phyloP scores from a whole-genome alignment of 164 flowering plant species.

The Aristolochia fimbriata region DNA sequence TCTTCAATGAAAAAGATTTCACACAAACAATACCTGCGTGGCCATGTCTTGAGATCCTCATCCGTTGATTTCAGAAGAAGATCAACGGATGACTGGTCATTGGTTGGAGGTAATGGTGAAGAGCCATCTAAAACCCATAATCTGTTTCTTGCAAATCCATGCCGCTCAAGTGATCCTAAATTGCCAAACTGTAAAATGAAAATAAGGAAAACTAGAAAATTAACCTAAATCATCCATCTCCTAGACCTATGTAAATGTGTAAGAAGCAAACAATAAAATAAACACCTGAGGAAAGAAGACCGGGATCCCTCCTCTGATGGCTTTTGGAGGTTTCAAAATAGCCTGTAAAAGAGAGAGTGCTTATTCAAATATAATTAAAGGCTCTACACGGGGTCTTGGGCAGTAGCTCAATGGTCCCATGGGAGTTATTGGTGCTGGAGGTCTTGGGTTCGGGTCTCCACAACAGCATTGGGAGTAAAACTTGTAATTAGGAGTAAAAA shows the following conservation, averaged over 20 bases:
- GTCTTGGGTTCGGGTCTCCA: no score
- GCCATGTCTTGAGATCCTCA: slow-evolving; percentile 69
- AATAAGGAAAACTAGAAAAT: background rate
- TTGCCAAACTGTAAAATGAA: slow-evolving; percentile 46
- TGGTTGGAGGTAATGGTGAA: slow-evolving; percentile 55
- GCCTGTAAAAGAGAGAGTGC: slow-evolving; percentile 31
- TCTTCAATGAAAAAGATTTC: background rate
- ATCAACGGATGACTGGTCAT: slow-evolving; percentile 60
- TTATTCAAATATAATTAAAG: no score
- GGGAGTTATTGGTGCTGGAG: no score
- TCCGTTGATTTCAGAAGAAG: slow-evolving; percentile 62
- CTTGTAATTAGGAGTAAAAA: no score
- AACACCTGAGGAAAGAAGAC: slow-evolving; percentile 83
- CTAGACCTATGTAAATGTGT: background rate
- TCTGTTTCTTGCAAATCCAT: slow-evolving; percentile 77
- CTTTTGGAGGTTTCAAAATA: slow-evolving; percentile 53
- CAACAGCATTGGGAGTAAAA: no score
- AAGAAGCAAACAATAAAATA: background rate
- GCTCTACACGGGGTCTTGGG: no score
- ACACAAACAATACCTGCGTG: slow-evolving; percentile 44
- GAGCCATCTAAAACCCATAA: slow-evolving; percentile 50
- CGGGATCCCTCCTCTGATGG: slow-evolving; percentile 76
- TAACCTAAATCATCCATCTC: background rate
- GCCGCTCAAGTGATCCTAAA: slow-evolving; percentile 58
- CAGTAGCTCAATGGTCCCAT: no score